A percentile compares a stretch with the other conserved stretches of the same genome.
Evolutionary conservation across 2,329 filamentous ascomycete species (phyloP).

Genomic region (Botrytis aclada): DNA sequence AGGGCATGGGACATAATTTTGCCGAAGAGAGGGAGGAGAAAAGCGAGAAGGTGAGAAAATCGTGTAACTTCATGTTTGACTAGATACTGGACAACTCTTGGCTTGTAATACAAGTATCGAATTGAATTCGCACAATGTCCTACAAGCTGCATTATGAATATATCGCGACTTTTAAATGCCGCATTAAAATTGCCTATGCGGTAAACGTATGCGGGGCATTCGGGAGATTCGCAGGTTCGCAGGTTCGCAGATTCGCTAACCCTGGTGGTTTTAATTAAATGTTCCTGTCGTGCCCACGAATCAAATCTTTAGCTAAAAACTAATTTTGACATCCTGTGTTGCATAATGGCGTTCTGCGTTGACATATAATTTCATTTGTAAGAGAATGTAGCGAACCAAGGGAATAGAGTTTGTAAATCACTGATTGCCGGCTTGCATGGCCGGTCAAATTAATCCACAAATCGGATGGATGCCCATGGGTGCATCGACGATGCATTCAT

Average conservation of each 20-base stretch:
- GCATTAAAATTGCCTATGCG: background rate
- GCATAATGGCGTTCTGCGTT: background rate
- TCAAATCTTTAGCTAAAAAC: background rate
- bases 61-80: background rate
- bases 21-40: background rate
- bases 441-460: background rate
- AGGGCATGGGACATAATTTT: constrained; percentile 15
- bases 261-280: background rate
- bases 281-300: background rate
- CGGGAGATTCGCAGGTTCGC: background rate
- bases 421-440: background rate
- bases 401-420: background rate
- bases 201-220: background rate
- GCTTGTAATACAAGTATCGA: background rate
- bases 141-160: background rate
- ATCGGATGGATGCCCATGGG: background rate
- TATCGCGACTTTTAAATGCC: background rate
- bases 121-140: background rate
- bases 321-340: background rate
- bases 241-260: background rate
- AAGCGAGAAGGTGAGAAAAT: background rate
- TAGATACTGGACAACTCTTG: background rate
- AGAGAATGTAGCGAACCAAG: background rate
- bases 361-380: background rate
- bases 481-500: background rate